Percentiles rank a stretch among this genome's conserved stretches.
Evolutionary conservation across 768 basidiomycete genomes (phyloP).

Genomic region (Galerina sulciceps): DNA sequence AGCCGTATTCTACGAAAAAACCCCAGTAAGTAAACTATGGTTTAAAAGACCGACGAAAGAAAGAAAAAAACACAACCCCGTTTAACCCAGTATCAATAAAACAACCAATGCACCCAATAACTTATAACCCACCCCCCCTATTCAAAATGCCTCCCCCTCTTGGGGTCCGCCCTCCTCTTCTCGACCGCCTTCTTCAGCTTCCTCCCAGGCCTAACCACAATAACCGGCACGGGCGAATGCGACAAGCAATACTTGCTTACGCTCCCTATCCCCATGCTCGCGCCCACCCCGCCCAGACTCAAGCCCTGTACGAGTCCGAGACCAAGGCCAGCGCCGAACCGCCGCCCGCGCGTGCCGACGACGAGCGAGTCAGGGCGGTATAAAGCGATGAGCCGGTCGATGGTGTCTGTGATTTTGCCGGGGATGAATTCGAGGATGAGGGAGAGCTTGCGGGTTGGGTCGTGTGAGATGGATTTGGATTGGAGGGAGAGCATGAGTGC

Average conservation of each 20-base stretch:
- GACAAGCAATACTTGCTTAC: conserved; percentile 79
- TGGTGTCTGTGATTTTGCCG: conserved; percentile 85
- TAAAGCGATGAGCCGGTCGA: conserved; percentile 90
- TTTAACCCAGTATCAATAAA: too few species aligned
- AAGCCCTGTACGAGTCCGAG: conserved; percentile 26
- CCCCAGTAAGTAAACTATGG: too few species aligned
- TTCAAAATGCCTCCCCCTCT: conserved; percentile 83
- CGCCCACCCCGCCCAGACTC: conserved; percentile 38
- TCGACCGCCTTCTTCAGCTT: conserved; percentile 85
- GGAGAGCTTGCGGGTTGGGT: conserved; percentile 81
- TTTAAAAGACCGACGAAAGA: too few species aligned
- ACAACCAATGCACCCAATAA: too few species aligned
- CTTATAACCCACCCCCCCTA: too few species aligned
- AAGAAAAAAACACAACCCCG: too few species aligned
- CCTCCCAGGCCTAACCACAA: conserved; percentile 90
- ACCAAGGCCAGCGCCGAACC: too few species aligned
- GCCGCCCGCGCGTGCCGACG: conserved; percentile 85
- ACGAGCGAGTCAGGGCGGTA: conserved; percentile 93
- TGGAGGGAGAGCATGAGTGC: conserved; percentile 82
- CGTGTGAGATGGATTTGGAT: conserved; percentile 77
- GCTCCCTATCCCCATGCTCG: conserved; percentile 47
- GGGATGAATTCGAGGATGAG: conserved; percentile 95
- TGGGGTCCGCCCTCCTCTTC: conserved; percentile 88
- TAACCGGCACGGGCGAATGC: conserved; percentile 93
- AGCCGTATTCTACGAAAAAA: too few species aligned